Evolutionary conservation across 768 basidiomycete species (phyloP), one percentile per base, ranked within the genome.

Genomic region (Calvatia gigantea): DNA sequence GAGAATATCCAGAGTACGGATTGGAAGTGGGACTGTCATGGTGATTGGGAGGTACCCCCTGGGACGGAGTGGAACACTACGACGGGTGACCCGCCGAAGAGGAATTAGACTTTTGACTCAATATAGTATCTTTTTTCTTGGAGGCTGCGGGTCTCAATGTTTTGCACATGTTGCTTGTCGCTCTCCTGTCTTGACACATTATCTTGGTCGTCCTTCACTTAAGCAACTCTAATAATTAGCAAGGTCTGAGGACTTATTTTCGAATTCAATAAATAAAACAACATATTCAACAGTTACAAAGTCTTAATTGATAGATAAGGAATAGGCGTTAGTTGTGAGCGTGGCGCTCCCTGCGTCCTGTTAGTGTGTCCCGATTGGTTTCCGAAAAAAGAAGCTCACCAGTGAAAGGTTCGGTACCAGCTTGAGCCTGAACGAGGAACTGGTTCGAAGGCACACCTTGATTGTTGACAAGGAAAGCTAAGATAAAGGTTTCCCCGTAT

Each of bases 11-110:
- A 63, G 29, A 71, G 78, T 58, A 84, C 86, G 17, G 86, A 93
- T 65, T 95, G 88, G 84, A 70, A 64, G 6, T 86, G 83, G 70
- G 88, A 84, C 39, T 96, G 94, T 65, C 67, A 77, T 61, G 90
- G 87, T 2, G 76, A 89, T 60, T 96, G 91, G 90, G 69, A 70
- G 0, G 77, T 94, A 0, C 86, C 87, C 0, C 69, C 75, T 15
- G 90, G 89, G 0, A 63, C 73, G 0, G 75, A 69, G 2, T 94
- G 91, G 91, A 79, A 83, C 62, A 92, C 89, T 6, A 81, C 82
- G 6, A 85, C 78, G 1, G 89, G 89, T n/a, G 79, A 83, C 37
- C 74, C 83, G 15, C 86, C 87, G 6, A 68, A 62, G 41, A 51
- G 48, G 58, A 23, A 41, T 23, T 50, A 38, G 41, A 21, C 9